Evolutionary conservation across 352 stramenopile genomes (phyloP).

Genomic region (Phytophthora pistaciae): DNA sequence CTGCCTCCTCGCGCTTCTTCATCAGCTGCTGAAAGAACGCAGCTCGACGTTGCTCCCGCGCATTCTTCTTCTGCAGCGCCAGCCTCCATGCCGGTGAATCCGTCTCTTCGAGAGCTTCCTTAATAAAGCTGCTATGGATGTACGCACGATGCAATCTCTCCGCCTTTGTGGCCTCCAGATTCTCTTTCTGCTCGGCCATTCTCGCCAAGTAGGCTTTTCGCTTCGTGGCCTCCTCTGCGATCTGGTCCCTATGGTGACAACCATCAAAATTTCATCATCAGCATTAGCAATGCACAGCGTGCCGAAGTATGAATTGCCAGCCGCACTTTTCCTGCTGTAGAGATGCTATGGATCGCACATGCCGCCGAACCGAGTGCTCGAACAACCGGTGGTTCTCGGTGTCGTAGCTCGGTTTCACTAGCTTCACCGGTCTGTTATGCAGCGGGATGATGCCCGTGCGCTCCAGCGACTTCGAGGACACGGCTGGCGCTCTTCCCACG

Average conservation of each 20-base stretch:
- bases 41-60: constrained; percentile 62
- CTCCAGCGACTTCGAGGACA: constrained; percentile 66
- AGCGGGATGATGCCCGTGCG: constrained; percentile 56
- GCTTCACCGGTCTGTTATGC: constrained; percentile 67
- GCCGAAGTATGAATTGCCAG: not conserved
- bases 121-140: constrained; percentile 79
- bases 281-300: not conserved
- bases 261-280: constrained; percentile 2
- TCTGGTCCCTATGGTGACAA: constrained; percentile 43
- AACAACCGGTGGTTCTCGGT: constrained; percentile 67
- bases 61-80: constrained; percentile 66
- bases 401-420: constrained; percentile 70
- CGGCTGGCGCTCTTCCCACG: constrained; percentile 48
- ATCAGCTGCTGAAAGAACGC: constrained; percentile 68
- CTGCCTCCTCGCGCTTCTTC: constrained; percentile 45
- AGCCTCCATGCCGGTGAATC: constrained; percentile 73
- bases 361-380: constrained; percentile 71
- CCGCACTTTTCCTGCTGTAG: constrained; percentile 69
- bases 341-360: constrained; percentile 55
- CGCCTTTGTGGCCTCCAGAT: constrained; percentile 67
- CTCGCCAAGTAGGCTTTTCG: constrained; percentile 36
- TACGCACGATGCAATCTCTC: constrained; percentile 76
- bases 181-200: constrained; percentile 43
- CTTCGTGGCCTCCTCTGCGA: constrained; percentile 41
- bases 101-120: constrained; percentile 74